Conservation (phyloP, 2,329 filamentous ascomycete species). For the Penicillium sp. region DNA sequence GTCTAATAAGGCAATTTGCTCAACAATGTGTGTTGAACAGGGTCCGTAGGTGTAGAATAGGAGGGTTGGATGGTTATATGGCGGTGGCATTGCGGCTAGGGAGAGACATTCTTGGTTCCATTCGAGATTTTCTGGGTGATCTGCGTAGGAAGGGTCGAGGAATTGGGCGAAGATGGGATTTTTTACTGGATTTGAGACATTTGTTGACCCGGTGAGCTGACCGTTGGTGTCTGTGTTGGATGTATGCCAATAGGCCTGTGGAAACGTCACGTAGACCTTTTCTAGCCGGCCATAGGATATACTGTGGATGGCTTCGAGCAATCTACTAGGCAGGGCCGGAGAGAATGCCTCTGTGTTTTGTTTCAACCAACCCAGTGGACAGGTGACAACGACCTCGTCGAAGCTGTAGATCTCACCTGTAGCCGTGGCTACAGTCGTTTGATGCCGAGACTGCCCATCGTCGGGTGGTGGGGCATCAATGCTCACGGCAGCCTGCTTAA, state of each 20-base stretch:
- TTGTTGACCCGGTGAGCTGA: neutral
- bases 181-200: constrained; percentile 31
- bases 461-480: constrained; percentile 42
- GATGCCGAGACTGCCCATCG: constrained; percentile 29
- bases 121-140: constrained; percentile 63
- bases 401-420: constrained; percentile 48
- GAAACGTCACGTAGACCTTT: constrained; percentile 69
- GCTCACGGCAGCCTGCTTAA: constrained; percentile 52
- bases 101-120: constrained; percentile 83
- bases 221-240: constrained; percentile 1
- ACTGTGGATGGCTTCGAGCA: constrained; percentile 54
- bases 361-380: constrained; percentile 62
- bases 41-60: constrained; percentile 71
- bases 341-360: constrained; percentile 53
- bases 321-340: constrained; percentile 50
- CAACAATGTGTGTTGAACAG: constrained; percentile 49
- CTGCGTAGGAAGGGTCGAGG: constrained; percentile 71
- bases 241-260: constrained; percentile 74
- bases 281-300: constrained; percentile 57
- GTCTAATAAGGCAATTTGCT: constrained; percentile 37
- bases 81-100: constrained; percentile 67
- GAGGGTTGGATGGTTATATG: constrained; percentile 75
- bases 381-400: constrained; percentile 60
- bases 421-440: constrained; percentile 53
- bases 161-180: constrained; percentile 75